phyloP scores from a whole-genome alignment of 2,329 filamentous ascomycete species.

The Mycosphaerella arachidis region DNA sequence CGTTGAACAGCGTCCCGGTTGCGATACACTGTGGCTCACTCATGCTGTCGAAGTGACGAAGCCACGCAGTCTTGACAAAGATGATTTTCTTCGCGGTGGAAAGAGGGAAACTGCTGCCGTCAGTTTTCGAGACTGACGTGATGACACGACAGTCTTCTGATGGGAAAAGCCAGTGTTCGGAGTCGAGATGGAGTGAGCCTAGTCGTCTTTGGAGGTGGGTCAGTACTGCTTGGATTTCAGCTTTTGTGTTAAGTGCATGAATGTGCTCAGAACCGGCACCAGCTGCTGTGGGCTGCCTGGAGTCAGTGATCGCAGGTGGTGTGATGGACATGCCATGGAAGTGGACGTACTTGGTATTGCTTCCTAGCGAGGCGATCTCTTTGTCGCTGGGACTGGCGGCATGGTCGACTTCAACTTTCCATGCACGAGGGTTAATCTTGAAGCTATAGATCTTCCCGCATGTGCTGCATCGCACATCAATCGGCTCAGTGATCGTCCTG shows the following conservation, averaged over 20 bases:
- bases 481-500: background rate
- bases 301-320: background rate
- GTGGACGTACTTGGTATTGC: background rate
- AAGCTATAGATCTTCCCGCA: background rate
- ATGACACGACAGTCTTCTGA: background rate
- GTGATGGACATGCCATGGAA: background rate
- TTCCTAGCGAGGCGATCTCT: background rate
- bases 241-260: background rate
- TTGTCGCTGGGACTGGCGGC: background rate
- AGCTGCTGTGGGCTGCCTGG: background rate
- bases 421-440: background rate
- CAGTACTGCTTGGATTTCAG: background rate
- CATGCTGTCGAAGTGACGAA: background rate
- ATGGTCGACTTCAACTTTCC: background rate
- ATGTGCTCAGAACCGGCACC: background rate
- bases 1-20: background rate
- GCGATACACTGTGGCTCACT: background rate
- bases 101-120: background rate
- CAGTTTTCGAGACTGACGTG: background rate
- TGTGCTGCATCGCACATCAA: background rate
- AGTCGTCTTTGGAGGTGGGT: background rate
- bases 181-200: background rate
- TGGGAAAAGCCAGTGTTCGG: background rate
- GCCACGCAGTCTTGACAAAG: background rate
- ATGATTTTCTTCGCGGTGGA: background rate